phyloP scores from a whole-genome alignment of 345 rosid genomes.

The Rhizophora apiculata region DNA sequence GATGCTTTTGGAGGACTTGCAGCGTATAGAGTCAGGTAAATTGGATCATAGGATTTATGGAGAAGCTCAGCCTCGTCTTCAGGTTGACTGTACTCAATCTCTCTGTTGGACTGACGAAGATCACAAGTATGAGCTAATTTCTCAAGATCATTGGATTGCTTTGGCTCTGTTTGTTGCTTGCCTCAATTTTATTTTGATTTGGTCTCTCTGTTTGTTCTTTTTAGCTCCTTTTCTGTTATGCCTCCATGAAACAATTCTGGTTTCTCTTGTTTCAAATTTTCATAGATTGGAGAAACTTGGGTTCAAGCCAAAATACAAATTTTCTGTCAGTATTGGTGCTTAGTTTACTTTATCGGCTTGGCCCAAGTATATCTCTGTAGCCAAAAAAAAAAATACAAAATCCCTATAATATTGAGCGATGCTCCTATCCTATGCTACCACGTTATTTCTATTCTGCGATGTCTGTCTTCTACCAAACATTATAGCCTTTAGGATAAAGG shows the following conservation, averaged over 20 bases:
- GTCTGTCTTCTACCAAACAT: too few relatives aligned
- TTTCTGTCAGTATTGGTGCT: too few relatives aligned
- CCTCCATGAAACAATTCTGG: background rate
- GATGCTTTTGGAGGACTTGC: constrained; percentile 57
- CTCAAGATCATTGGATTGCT: background rate
- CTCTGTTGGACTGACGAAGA: constrained; percentile 52
- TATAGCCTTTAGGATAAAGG: too few relatives aligned
- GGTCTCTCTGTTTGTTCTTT: background rate
- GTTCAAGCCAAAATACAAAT: background rate
- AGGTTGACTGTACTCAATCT: constrained; percentile 37
- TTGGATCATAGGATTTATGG: constrained; percentile 44
- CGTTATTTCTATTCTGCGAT: too few relatives aligned
- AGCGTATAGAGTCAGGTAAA: constrained; percentile 57
- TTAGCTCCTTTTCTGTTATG: background rate
- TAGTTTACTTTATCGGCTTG: too few relatives aligned
- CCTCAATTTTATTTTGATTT: background rate
- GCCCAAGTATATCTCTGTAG: too few relatives aligned
- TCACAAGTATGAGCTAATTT: constrained; percentile 36
- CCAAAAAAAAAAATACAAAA: too few relatives aligned
- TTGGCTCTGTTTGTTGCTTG: background rate
- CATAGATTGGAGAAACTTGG: background rate
- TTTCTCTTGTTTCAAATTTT: background rate
- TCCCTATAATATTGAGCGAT: too few relatives aligned
- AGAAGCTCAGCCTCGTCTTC: constrained; percentile 33
- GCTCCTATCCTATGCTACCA: too few relatives aligned